Evolutionary conservation across 768 basidiomycete genomes (phyloP), one percentile per base, ranked within the genome.

Genomic region (Hydnomerulius pinastri): DNA sequence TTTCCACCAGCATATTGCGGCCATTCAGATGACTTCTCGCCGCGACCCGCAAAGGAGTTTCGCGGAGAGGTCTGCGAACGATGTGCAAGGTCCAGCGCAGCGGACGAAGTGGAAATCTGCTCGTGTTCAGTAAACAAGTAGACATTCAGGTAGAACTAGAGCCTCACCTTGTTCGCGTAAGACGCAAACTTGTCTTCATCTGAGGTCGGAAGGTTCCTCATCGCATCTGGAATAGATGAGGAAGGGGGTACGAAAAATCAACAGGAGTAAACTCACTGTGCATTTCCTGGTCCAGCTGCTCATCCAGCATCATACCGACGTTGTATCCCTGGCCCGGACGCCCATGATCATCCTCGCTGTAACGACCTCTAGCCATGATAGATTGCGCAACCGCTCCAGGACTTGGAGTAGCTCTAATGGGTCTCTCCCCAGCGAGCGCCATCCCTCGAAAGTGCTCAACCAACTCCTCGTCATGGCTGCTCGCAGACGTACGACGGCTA

Each of bases 231-330:
- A 29, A 48, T 23, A 56, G 24, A 59, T 59, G 44, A 61, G 52
- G 60, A 37, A 55, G 33, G 13, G 47, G 28, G 53, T 49, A 57
- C 20, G 32, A 36, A 50, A 46, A 43, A 43, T 32, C 25, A 7
- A 32, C 13, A 48, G 50, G 30, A 32, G 6, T n/a, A 23, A 15
- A 79, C 87, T 60, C 59, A 93, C 92, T 93, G 64, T 94, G 86
- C 83, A 96, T 93, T 66, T 96, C 93, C 71, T 91, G 84, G 63
- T 96, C 93, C 57, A 96, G 71, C 63, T 95, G 92, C 67, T 95
- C 90, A 58, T 96, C 93, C 54, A 96, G 73, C 83, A 95, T 85
- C 85, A 92, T 87, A 25, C 90, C 90, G 33, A 88, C 82, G 62
- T 91, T 92, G 68, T 83, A 90, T 28, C 76, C 77, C 53, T 77